These are phyloP conservation scores for Coprinopsis strossmayeri DNA, from an alignment of 768 basidiomycete species.

Conservation along the genomic window DNA sequence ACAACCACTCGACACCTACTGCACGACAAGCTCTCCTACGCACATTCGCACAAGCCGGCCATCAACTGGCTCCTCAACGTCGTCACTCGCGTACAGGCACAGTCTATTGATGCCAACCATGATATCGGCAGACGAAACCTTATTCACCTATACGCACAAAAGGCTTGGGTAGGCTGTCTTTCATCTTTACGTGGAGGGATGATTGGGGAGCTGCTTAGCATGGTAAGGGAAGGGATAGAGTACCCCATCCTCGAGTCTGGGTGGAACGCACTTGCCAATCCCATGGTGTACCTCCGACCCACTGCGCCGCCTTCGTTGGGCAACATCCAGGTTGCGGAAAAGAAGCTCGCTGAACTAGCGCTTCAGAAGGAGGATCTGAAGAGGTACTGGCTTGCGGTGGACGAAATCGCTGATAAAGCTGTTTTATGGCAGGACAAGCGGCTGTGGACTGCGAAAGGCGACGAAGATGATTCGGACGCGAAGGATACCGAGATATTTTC, in stretches of 20 bases:
- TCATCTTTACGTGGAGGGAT: conserved; percentile 5
- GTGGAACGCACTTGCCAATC: conserved; percentile 3
- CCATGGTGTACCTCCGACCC: conserved; percentile 1
- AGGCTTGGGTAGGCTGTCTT: conserved; percentile 5
- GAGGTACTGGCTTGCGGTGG: not conserved
- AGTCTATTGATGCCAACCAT: not conserved
- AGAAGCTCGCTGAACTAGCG: conserved; percentile 1
- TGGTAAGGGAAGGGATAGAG: not conserved
- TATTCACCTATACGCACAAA: not conserved
- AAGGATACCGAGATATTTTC: not conserved
- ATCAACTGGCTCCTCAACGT: conserved; percentile 1
- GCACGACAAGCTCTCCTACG: conserved; percentile 6
- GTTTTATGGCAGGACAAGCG: conserved; percentile 2
- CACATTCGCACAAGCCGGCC: not conserved
- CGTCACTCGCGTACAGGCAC: not conserved
- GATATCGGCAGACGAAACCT: not conserved
- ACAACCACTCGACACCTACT: conserved; percentile 1
- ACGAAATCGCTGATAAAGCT: conserved; percentile 1
- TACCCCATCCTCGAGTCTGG: not conserved
- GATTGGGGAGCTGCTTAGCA: not conserved
- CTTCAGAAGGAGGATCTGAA: conserved; percentile 4
- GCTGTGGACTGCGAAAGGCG: not conserved
- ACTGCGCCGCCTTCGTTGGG: not conserved
- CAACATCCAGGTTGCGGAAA: conserved; percentile 4
- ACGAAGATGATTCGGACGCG: not conserved